phyloP scores from a whole-genome alignment of 441 rosid species.

The Bocquillonia castaneifolia region DNA sequence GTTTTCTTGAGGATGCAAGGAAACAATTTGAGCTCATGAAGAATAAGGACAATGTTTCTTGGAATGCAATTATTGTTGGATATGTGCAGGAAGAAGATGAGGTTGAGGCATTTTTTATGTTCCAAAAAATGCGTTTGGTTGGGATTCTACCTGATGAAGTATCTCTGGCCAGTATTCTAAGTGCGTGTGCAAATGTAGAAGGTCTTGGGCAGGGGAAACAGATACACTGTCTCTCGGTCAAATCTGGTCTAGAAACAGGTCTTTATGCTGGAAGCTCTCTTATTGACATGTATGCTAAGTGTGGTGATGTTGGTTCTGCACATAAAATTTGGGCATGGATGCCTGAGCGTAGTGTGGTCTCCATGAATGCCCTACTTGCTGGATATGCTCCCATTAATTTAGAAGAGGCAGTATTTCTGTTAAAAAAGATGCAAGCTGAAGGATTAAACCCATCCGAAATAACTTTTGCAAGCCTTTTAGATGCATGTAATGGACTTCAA shows the following conservation, averaged over 20 bases:
- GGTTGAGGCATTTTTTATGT: conserved; percentile 60
- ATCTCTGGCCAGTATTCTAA: conserved; percentile 67
- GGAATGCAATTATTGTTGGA: conserved; percentile 92
- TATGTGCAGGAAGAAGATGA: conserved; percentile 71
- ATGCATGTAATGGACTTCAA: conserved; percentile 61
- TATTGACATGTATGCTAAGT: conserved; percentile 77
- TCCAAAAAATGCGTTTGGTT: conserved; percentile 48
- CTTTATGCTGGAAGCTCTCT: conserved; percentile 83
- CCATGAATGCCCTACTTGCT: conserved; percentile 78
- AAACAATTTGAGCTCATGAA: conserved; percentile 56
- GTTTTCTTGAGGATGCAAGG: conserved; percentile 65
- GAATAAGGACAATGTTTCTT: conserved; percentile 56
- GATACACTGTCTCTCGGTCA: conserved; percentile 61
- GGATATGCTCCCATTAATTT: conserved; percentile 56
- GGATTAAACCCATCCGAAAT: conserved; percentile 62
- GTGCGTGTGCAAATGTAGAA: conserved; percentile 71
- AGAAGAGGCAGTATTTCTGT: conserved; percentile 49
- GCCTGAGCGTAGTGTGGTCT: conserved; percentile 60
- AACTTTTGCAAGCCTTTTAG: conserved; percentile 71
- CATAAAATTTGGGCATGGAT: conserved; percentile 41
- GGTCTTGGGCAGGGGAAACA: conserved; percentile 56
- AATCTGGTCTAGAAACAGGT: conserved; percentile 61
- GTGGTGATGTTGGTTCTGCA: conserved; percentile 46
- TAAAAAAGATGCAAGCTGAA: conserved; percentile 49
- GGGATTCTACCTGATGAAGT: conserved; percentile 67